These are phyloP conservation scores for Fomitopsis serialis DNA, from an alignment of 768 basidiomycete genomes.

Conservation along the genomic window DNA sequence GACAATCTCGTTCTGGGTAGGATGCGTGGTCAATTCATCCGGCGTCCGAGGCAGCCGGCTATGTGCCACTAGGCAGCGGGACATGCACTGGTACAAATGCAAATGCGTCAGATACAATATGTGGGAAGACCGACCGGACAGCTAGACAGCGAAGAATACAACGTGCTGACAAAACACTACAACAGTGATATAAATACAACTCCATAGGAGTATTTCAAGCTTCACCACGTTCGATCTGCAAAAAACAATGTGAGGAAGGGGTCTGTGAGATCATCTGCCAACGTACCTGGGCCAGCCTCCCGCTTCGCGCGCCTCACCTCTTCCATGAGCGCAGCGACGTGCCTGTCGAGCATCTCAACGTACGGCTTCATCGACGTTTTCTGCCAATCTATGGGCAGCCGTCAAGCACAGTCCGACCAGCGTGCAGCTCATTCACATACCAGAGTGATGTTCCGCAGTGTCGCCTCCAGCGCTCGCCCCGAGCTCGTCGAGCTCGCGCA, in stretches of 20 bases:
- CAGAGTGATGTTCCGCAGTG: constrained; percentile 41
- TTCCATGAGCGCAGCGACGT: constrained; percentile 54
- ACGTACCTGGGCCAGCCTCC: neutral
- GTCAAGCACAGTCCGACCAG: neutral
- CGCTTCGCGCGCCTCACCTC: constrained; percentile 45
- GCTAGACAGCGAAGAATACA: neutral
- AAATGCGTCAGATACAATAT: too few relatives aligned
- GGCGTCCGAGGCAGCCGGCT: too few relatives aligned
- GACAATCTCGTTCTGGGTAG: too few relatives aligned
- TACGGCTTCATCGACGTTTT: constrained; percentile 85
- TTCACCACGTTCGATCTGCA: neutral
- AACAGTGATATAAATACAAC: too few relatives aligned
- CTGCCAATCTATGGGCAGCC: constrained; percentile 59
- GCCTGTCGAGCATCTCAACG: constrained; percentile 83
- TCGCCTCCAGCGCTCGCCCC: constrained; percentile 57
- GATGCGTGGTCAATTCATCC: too few relatives aligned
- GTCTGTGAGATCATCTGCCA: neutral
- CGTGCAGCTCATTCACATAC: constrained; percentile 21
- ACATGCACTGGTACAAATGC: too few relatives aligned
- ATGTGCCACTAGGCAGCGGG: too few relatives aligned
- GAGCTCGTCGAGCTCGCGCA: constrained; percentile 71
- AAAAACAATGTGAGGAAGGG: neutral
- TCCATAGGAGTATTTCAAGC: neutral
- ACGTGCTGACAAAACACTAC: neutral
- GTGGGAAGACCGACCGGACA: too few relatives aligned